Evolutionary conservation across 345 rosid genomes (phyloP).

Genomic region (Sisymbrium irio): DNA sequence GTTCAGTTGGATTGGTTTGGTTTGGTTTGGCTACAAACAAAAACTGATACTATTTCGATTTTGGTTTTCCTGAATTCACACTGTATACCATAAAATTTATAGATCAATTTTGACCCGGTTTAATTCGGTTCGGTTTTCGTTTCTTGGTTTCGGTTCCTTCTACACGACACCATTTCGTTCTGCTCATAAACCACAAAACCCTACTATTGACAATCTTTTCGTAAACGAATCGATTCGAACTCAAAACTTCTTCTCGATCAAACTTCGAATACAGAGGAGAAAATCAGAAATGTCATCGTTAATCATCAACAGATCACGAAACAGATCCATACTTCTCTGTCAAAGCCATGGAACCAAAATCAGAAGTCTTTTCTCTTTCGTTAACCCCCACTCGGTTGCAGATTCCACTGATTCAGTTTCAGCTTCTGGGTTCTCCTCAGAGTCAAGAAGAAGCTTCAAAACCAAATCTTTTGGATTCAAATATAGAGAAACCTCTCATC

Average conservation of each 20-base stretch:
- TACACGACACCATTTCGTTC: not conserved
- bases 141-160: not conserved
- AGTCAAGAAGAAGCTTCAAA: slow-evolving; percentile 26
- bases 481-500: not conserved
- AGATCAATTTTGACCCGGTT: too few relatives aligned
- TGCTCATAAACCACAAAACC: slow-evolving; percentile 13
- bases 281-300: slow-evolving; percentile 36
- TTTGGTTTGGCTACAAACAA: too few relatives aligned
- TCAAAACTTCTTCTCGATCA: not conserved
- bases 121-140: not conserved
- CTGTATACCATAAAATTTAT: too few relatives aligned
- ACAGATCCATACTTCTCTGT: slow-evolving; percentile 10
- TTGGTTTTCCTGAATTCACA: too few relatives aligned
- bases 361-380: slow-evolving; percentile 6
- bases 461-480: slow-evolving; percentile 17
- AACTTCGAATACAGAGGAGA: not conserved
- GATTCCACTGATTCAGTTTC: slow-evolving; percentile 5
- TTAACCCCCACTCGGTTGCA: not conserved
- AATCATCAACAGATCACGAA: slow-evolving; percentile 29
- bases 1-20: too few relatives aligned
- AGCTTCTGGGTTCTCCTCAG: slow-evolving; percentile 33
- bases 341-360: slow-evolving; percentile 9
- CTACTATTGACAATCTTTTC: not conserved
- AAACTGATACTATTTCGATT: too few relatives aligned
- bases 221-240: not conserved